Evolutionary conservation across 2,329 filamentous ascomycete genomes (phyloP).

Genomic region (Anthostomella pinea): DNA sequence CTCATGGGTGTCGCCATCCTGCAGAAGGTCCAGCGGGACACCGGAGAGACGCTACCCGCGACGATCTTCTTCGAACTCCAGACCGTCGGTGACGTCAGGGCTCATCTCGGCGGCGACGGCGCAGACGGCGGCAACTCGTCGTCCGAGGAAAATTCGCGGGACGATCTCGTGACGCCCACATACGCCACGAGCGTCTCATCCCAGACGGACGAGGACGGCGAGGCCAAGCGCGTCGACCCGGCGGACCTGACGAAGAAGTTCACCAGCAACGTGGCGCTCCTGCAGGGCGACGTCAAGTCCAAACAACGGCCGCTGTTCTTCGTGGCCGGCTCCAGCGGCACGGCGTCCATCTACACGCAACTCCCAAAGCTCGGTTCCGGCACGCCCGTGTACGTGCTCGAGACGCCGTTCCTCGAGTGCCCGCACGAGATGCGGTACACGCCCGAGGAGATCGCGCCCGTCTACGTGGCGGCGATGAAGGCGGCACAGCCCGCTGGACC

Average conservation of each 20-base stretch:
- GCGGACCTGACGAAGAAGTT: slow-evolving; percentile 7
- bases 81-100: slow-evolving; percentile 19
- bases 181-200: slow-evolving; percentile 3
- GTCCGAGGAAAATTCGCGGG: too few relatives aligned
- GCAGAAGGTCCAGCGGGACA: slow-evolving; percentile 19
- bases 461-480: slow-evolving; percentile 22
- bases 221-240: slow-evolving; percentile 9
- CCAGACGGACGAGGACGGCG: slow-evolving; percentile 6
- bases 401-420: slow-evolving; percentile 27
- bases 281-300: slow-evolving; percentile 21
- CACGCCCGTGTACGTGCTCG: slow-evolving; percentile 26
- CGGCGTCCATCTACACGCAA: slow-evolving; percentile 26
- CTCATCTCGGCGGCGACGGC: slow-evolving; percentile 10
- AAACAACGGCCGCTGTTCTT: slow-evolving; percentile 25
- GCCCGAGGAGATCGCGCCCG: slow-evolving; percentile 15
- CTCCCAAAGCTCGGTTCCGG: slow-evolving; percentile 22
- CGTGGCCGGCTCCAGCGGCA: slow-evolving; percentile 28
- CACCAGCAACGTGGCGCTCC: slow-evolving; percentile 23
- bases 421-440: slow-evolving; percentile 17
- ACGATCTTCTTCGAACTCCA: slow-evolving; percentile 19
- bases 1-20: slow-evolving; percentile 27
- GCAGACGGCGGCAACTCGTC: slow-evolving; percentile 1
- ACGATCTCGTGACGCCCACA: too few relatives aligned
- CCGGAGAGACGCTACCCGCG: slow-evolving; percentile 16
- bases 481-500: slow-evolving; percentile 20